Percentiles rank a stretch among this genome's conserved stretches.
phyloP scores from a whole-genome alignment of 371 early-diverging fungal genomes.

The Dinochytrium kinnereticum region DNA sequence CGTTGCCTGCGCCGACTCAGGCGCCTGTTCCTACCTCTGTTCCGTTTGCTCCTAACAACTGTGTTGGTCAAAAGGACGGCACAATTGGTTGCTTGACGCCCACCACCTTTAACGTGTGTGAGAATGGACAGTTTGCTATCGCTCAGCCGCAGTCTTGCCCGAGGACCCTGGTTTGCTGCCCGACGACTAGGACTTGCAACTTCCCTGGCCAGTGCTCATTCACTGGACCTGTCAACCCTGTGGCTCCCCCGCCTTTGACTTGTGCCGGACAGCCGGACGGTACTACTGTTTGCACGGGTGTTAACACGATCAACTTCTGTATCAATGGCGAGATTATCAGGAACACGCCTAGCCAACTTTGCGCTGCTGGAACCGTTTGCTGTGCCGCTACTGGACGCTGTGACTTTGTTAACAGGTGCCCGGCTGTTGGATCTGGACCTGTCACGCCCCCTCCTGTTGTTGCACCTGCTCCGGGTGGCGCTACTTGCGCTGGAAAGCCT shows the following conservation, averaged over 20 bases:
- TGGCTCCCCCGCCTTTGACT: background rate
- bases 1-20: background rate
- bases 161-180: conserved; percentile 22
- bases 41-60: background rate
- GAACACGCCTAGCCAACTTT: conserved; percentile 7
- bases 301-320: conserved; percentile 26
- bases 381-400: conserved; percentile 29
- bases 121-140: conserved; percentile 4
- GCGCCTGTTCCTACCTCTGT: background rate
- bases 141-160: conserved; percentile 21
- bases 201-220: background rate
- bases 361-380: conserved; percentile 28
- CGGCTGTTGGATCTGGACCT: background rate
- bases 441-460: conserved; percentile 1
- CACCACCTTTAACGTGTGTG: conserved; percentile 15
- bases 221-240: background rate
- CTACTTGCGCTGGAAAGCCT: conserved; percentile 10
- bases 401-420: background rate
- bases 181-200: background rate
- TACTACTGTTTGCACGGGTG: conserved; percentile 23
- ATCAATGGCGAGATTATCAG: conserved; percentile 21
- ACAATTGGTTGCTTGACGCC: background rate
- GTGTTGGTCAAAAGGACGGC: conserved; percentile 18
- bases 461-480: background rate
- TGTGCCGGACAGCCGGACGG: conserved; percentile 28